Evolutionary conservation across 148 eudicot species (phyloP).

Genomic region (Fagopyrum esculentum): DNA sequence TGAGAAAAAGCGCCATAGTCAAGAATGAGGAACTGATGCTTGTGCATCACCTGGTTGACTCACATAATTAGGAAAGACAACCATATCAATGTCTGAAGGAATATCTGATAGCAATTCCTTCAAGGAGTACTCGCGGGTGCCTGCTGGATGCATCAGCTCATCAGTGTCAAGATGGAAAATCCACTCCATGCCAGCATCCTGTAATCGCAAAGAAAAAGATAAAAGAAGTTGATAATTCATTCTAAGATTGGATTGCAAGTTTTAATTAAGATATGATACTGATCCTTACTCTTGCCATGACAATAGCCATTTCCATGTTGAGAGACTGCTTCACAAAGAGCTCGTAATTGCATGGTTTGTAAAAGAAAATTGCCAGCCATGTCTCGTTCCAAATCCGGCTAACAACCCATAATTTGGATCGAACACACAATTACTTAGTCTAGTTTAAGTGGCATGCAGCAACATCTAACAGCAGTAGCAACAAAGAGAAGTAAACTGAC

Average conservation of each 20-base stretch:
- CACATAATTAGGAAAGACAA: constrained; percentile 60
- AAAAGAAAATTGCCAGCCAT: constrained; percentile 57
- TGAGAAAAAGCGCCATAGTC: background rate
- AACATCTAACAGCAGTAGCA: background rate
- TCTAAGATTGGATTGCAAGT: background rate
- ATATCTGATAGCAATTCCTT: constrained; percentile 41
- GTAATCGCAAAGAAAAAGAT: constrained; percentile 11
- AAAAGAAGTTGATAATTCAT: background rate
- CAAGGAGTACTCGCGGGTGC: constrained; percentile 53
- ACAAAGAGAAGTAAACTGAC: constrained; percentile 22
- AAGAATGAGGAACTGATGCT: background rate
- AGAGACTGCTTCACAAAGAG: constrained; percentile 77
- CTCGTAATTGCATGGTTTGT: constrained; percentile 85
- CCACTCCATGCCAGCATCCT: constrained; percentile 81
- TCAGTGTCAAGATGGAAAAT: constrained; percentile 89
- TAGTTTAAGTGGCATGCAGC: background rate
- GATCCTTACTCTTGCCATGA: constrained; percentile 61
- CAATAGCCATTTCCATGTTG: constrained; percentile 83
- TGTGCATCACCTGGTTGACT: constrained; percentile 20
- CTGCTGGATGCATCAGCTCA: constrained; percentile 78
- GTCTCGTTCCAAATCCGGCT: constrained; percentile 82
- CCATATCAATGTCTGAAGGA: constrained; percentile 52
- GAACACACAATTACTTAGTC: too few relatives aligned
- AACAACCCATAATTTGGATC: constrained; percentile 9
- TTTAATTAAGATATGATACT: background rate